Percentiles rank a stretch among this genome's conserved stretches.
Conservation (phyloP, 2,329 filamentous ascomycete genomes). For the Cordyceps farinosa region DNA sequence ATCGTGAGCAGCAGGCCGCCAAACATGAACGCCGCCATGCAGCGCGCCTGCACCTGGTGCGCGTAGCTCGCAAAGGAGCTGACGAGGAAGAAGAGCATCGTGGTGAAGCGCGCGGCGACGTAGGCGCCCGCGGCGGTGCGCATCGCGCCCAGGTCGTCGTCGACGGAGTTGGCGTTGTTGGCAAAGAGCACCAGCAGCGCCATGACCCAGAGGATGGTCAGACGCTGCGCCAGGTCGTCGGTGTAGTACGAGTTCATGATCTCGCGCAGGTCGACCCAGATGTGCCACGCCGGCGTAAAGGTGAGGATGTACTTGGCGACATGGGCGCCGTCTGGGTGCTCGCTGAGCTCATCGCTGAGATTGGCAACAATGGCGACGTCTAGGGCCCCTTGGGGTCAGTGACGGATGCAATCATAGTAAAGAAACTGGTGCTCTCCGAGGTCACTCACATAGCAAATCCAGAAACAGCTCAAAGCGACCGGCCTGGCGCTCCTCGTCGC, state of each 20-base stretch:
- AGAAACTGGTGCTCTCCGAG: neutral
- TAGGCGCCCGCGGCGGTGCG: slow-evolving; percentile 45
- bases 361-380: slow-evolving; percentile 48
- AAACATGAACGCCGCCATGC: slow-evolving; percentile 41
- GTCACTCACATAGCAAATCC: slow-evolving; percentile 40
- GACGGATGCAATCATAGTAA: neutral
- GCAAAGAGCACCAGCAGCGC: slow-evolving; percentile 45
- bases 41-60: slow-evolving; percentile 43
- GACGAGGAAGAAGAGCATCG: slow-evolving; percentile 37
- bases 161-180: slow-evolving; percentile 44
- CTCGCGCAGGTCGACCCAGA: slow-evolving; percentile 48
- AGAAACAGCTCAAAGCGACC: slow-evolving; percentile 48
- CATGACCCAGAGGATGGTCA: slow-evolving; percentile 50
- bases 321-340: slow-evolving; percentile 40
- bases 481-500: slow-evolving; percentile 43
- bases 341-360: slow-evolving; percentile 45
- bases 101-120: slow-evolving; percentile 41
- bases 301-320: slow-evolving; percentile 48
- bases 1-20: slow-evolving; percentile 40
- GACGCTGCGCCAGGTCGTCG: slow-evolving; percentile 45
- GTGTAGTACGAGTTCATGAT: slow-evolving; percentile 52
- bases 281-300: slow-evolving; percentile 46
- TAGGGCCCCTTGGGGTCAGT: slow-evolving; percentile 14
- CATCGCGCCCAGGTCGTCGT: slow-evolving; percentile 42
- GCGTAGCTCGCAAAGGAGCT: slow-evolving; percentile 46